Conservation (phyloP, 2,329 filamentous ascomycete genomes). For the Exophiala xenobiotica region DNA sequence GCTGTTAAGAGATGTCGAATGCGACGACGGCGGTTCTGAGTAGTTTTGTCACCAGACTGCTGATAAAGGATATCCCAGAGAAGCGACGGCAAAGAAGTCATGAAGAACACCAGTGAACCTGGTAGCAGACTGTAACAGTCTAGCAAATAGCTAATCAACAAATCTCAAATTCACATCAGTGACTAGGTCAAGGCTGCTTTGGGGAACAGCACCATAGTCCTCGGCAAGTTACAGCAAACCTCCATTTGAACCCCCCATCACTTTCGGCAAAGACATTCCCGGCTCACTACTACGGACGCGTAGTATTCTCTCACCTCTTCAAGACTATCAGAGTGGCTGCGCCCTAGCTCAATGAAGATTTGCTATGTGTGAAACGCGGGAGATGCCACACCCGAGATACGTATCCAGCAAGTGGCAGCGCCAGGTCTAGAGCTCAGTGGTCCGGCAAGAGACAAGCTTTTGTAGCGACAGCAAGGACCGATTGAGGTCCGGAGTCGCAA, state of each 20-base stretch:
- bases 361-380: constrained; percentile 19
- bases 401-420: background rate
- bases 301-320: background rate
- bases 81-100: background rate
- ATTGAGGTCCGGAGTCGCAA: background rate
- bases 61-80: background rate
- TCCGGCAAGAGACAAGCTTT: constrained; percentile 14
- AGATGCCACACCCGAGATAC: constrained; percentile 4
- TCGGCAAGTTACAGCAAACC: background rate
- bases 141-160: constrained; percentile 13
- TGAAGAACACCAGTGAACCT: background rate
- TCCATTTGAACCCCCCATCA: background rate
- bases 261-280: constrained; percentile 16
- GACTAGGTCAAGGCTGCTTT: background rate
- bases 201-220: background rate
- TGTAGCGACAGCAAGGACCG: background rate
- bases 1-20: background rate
- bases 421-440: background rate
- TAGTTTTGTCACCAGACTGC: background rate
- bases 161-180: constrained; percentile 1
- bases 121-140: constrained; percentile 13
- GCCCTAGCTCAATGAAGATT: constrained; percentile 4
- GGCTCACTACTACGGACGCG: no score
- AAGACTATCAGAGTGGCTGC: constrained; percentile 20
- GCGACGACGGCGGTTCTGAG: background rate